A percentile compares a stretch with the other conserved stretches of the same genome.
phyloP scores from a whole-genome alignment of 2,329 filamentous ascomycete genomes.

The Claviceps pusilla region DNA sequence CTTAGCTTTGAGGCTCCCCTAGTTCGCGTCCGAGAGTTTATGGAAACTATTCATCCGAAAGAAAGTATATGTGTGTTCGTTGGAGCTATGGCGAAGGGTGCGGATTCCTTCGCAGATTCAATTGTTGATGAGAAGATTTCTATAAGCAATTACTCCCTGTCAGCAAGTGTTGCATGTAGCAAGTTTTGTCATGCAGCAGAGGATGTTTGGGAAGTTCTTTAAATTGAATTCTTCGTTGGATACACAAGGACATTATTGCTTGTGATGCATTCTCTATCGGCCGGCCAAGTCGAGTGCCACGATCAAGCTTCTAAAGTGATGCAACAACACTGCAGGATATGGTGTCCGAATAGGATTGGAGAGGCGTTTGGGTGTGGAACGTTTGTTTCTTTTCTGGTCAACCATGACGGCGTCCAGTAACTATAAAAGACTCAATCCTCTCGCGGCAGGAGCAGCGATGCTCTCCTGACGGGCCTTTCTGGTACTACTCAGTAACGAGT shows the following conservation, averaged over 20 bases:
- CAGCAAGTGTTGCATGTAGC: slow-evolving; percentile 95
- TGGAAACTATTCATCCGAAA: slow-evolving; percentile 59
- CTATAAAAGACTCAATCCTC: background rate
- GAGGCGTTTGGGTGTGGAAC: too few relatives aligned
- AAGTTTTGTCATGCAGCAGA: slow-evolving; percentile 98
- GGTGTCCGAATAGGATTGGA: too few relatives aligned
- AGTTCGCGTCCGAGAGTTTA: slow-evolving; percentile 77
- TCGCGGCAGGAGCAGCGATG: background rate
- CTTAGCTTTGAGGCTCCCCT: slow-evolving; percentile 86
- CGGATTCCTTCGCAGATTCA: slow-evolving; percentile 85
- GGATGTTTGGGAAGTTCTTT: slow-evolving; percentile 89
- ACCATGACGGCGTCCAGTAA: background rate
- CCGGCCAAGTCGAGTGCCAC: background rate
- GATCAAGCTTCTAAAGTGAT: background rate
- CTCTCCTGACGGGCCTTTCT: background rate
- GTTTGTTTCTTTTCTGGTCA: background rate
- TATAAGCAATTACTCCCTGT: slow-evolving; percentile 96
- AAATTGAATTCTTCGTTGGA: slow-evolving; percentile 17
- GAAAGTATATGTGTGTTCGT: slow-evolving; percentile 97
- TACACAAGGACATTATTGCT: background rate
- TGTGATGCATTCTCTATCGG: background rate
- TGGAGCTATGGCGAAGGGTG: slow-evolving; percentile 94
- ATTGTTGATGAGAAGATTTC: slow-evolving; percentile 95
- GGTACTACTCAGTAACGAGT: background rate
- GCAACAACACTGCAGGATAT: background rate